These are phyloP conservation scores for Hymenoscyphus scutula DNA, from an alignment of 2,329 filamentous ascomycete species.

Conservation along the genomic window DNA sequence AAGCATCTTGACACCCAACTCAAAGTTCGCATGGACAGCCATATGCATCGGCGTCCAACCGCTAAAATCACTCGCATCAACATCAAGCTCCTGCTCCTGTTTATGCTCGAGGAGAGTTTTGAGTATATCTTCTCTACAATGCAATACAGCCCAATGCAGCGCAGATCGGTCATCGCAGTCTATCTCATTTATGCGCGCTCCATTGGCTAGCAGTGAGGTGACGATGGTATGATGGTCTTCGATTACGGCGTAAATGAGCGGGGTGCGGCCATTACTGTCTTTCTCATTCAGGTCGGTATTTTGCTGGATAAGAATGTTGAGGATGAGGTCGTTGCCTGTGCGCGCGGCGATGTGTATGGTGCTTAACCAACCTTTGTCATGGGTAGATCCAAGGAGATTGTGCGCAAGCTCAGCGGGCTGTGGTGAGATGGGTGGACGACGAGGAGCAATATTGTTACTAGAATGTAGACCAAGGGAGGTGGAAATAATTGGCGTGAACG, in stretches of 20 bases:
- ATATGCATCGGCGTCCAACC: slow-evolving; percentile 2
- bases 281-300: slow-evolving; percentile 8
- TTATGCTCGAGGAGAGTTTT: background rate
- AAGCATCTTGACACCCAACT: background rate
- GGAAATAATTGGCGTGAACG: background rate
- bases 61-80: background rate
- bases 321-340: slow-evolving; percentile 4
- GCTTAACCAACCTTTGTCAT: slow-evolving; percentile 3
- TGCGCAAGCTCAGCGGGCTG: background rate
- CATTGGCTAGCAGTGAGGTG: slow-evolving; percentile 6
- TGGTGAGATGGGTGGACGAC: slow-evolving; percentile 3
- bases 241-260: slow-evolving; percentile 13
- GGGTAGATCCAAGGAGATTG: background rate
- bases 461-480: background rate
- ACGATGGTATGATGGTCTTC: slow-evolving; percentile 10
- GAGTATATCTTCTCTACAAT: background rate
- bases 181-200: slow-evolving; percentile 5
- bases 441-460: background rate
- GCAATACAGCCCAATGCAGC: slow-evolving; percentile 2
- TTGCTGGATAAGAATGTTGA: slow-evolving; percentile 13
- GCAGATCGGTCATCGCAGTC: background rate
- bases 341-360: slow-evolving; percentile 13
- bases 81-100: background rate
- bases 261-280: slow-evolving; percentile 7
- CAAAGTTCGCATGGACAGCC: background rate